A percentile compares a stretch with the other conserved stretches of the same genome.
Evolutionary conservation across 2,329 filamentous ascomycete species (phyloP).

Genomic region (Periconia sp.): DNA sequence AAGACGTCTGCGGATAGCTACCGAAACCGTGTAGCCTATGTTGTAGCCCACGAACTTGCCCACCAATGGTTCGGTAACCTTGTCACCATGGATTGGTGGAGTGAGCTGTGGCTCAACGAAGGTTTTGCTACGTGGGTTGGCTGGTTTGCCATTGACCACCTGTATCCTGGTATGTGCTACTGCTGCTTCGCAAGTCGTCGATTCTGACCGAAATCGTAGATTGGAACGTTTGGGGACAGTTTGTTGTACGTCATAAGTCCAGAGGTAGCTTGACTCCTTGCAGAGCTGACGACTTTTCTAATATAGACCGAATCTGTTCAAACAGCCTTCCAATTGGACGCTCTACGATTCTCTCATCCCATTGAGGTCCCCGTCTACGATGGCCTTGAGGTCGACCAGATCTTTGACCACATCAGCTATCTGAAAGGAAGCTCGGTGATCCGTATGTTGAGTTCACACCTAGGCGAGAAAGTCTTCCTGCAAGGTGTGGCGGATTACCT

Average conservation of each 20-base stretch:
- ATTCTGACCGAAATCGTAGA: slow-evolving; percentile 57
- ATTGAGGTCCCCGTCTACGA: slow-evolving; percentile 96
- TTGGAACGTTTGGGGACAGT: slow-evolving; percentile 98
- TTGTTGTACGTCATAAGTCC: slow-evolving; percentile 71
- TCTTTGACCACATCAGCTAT: slow-evolving; percentile 97
- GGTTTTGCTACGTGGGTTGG: slow-evolving; percentile 98
- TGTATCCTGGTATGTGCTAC: slow-evolving; percentile 71
- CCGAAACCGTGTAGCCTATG: slow-evolving; percentile 93
- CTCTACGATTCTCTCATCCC: slow-evolving; percentile 88
- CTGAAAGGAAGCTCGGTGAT: slow-evolving; percentile 96
- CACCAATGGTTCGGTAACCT: slow-evolving; percentile 97
- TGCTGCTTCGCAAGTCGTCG: background rate
- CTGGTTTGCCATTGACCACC: slow-evolving; percentile 88
- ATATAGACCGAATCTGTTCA: slow-evolving; percentile 84
- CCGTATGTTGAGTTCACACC: slow-evolving; percentile 91
- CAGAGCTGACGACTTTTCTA: slow-evolving; percentile 45
- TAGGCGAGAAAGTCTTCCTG: slow-evolving; percentile 87
- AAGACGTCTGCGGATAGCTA: slow-evolving; percentile 87
- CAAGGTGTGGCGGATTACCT: slow-evolving; percentile 90
- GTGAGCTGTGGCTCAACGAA: slow-evolving; percentile 88
- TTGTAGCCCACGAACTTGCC: slow-evolving; percentile 96
- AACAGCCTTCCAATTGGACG: slow-evolving; percentile 87
- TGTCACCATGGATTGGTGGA: slow-evolving; percentile 98
- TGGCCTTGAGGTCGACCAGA: slow-evolving; percentile 94
- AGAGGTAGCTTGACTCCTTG: slow-evolving; percentile 56